Evolutionary conservation across 2,329 filamentous ascomycete species (phyloP), one percentile per base, ranked within the genome.

Genomic region (Periglandula ipomoeae): DNA sequence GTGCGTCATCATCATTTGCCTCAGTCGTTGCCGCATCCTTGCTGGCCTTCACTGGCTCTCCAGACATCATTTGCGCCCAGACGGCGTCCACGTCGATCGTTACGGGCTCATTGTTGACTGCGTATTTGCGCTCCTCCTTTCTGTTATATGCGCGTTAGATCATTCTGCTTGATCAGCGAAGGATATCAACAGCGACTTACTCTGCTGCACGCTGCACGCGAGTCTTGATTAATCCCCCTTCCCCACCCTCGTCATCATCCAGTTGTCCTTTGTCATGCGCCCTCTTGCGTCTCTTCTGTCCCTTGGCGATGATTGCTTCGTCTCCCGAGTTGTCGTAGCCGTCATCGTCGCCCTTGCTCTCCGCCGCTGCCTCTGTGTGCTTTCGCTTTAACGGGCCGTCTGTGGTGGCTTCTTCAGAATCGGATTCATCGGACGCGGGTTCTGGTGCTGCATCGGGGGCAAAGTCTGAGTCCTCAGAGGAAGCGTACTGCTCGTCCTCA

Each of bases 401-500:
- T 32, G 61, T 57, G 20, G 52, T 57, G 17, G 65, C 67, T 42
- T 64, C 64, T 32, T 74, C 74, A 7, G 74, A 74, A 49, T 76
- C 80, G 5, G 76, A 77, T 10, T 68, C 70, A 5, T 74, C 71
- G 0, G 72, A 73, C 13, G 65, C 70, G 15, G 68, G 72, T 27
- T 70, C 71, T n/a, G 65, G 60, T 24, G 60, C 73, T 17, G 71
- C 70, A 41, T 80, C 81, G n/a, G 78, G 79, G 22, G 81, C 76
- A 53, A 88, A 88, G 60, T 88, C 84, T 9, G 84, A 85, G 61
- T 89, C 85, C 55, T 87, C 81, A 3, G 83, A 82, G 2, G 84
- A 87, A 15, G 74, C 78, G 58, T 87, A 87, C 50, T 79, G 69
- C 51, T 78, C 75, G 27, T 79, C 73, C 20, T 74, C 71, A 17